These are phyloP conservation scores for Cercospora zeae-maydis DNA, from an alignment of 2,329 filamentous ascomycete species.

Conservation along the genomic window DNA sequence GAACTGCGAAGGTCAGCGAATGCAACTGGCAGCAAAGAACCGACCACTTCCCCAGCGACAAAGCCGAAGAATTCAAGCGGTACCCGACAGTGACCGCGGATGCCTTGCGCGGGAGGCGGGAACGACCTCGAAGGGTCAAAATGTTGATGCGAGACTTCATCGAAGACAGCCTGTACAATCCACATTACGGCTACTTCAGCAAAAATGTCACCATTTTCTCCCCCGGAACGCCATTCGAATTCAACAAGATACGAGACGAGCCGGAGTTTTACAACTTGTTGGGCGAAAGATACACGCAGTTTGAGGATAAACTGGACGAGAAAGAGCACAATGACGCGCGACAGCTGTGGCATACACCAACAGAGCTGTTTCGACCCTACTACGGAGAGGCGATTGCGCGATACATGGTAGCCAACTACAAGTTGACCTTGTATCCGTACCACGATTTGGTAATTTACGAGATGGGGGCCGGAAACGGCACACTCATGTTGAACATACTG, in stretches of 20 bases:
- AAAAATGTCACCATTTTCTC: constrained; percentile 62
- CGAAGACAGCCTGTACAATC: constrained; percentile 61
- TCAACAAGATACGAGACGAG: constrained; percentile 76
- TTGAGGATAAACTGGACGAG: constrained; percentile 82
- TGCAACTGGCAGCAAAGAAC: constrained; percentile 83
- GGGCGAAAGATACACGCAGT: constrained; percentile 76
- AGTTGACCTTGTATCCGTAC: constrained; percentile 88
- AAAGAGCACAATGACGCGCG: constrained; percentile 68
- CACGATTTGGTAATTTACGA: constrained; percentile 98
- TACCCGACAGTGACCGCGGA: constrained; percentile 85
- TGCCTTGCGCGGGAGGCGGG: constrained; percentile 66
- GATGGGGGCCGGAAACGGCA: constrained; percentile 95
- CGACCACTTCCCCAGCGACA: constrained; percentile 70
- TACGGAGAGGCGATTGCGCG: constrained; percentile 97
- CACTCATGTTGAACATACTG: constrained; percentile 95
- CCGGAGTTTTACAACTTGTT: constrained; percentile 76
- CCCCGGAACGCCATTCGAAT: constrained; percentile 86
- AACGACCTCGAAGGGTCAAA: constrained; percentile 83
- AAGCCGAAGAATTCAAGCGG: constrained; percentile 71
- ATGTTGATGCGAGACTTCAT: constrained; percentile 98
- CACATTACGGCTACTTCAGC: constrained; percentile 35
- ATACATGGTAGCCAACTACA: constrained; percentile 94
- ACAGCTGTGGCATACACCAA: constrained; percentile 97
- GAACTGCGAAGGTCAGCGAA: constrained; percentile 50
- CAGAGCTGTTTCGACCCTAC: constrained; percentile 91